Percentiles rank a stretch among this genome's conserved stretches.
These are phyloP conservation scores for Phytophthora europaea DNA, from an alignment of 352 stramenopile genomes.

Conservation along the genomic window DNA sequence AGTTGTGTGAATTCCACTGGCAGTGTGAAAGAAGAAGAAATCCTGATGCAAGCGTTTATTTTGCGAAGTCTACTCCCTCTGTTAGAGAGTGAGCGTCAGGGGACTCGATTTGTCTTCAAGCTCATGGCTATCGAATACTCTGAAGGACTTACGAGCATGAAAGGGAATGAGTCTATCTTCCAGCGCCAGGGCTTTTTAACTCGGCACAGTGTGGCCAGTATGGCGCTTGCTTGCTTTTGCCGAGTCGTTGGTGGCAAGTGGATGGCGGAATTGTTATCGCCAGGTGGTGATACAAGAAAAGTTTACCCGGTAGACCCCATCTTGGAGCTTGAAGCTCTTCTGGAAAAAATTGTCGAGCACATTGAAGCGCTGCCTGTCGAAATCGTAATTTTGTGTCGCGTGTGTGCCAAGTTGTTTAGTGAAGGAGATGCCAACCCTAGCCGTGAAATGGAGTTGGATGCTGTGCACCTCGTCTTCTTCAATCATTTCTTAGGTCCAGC, in stretches of 20 bases:
- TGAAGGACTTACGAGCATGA: slow-evolving; percentile 10
- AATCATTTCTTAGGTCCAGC: slow-evolving; percentile 72
- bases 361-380: slow-evolving; percentile 50
- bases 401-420: slow-evolving; percentile 39
- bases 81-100: slow-evolving; percentile 59
- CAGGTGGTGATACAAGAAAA: not conserved
- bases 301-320: not conserved
- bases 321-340: slow-evolving; percentile 25
- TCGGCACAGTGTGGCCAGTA: slow-evolving; percentile 46
- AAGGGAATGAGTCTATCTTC: slow-evolving; percentile 6
- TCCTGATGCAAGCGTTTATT: slow-evolving; percentile 36
- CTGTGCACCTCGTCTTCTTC: slow-evolving; percentile 81
- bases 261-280: slow-evolving; percentile 29
- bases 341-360: slow-evolving; percentile 40
- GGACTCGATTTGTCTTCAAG: slow-evolving; percentile 58
- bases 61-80: slow-evolving; percentile 56
- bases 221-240: slow-evolving; percentile 46
- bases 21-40: not conserved
- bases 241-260: slow-evolving; percentile 44
- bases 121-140: slow-evolving; percentile 53
- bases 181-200: slow-evolving; percentile 37
- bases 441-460: slow-evolving; percentile 22
- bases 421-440: not conserved
- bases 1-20: slow-evolving; percentile 20
- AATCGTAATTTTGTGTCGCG: slow-evolving; percentile 66